A percentile compares a stretch with the other conserved stretches of the same genome.
phyloP scores from a whole-genome alignment of 352 stramenopile species.

The Phytophthora niederhauseri region DNA sequence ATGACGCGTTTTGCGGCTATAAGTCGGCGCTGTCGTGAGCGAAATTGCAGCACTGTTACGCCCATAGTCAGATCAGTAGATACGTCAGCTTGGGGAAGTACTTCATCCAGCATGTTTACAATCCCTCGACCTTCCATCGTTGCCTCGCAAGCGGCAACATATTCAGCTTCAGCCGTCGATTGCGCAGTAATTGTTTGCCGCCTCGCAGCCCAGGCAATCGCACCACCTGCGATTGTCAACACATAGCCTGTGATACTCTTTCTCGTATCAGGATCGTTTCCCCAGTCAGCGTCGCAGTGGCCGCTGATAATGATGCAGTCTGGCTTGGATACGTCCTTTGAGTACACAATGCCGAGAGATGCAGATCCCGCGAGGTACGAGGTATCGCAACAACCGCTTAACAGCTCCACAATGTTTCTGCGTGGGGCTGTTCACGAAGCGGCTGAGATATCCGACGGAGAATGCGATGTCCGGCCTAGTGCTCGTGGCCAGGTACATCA shows the following conservation, averaged over 20 bases:
- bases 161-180: background rate
- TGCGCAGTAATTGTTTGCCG: background rate
- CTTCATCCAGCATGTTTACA: background rate
- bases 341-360: background rate
- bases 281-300: background rate
- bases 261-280: background rate
- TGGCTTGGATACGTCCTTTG: background rate
- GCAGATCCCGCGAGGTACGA: background rate
- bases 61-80: background rate
- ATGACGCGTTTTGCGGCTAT: background rate
- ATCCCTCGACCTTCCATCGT: background rate
- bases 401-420: background rate
- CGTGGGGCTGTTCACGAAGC: background rate
- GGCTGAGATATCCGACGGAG: background rate
- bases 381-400: background rate
- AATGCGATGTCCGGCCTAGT: background rate
- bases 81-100: background rate
- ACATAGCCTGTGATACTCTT: background rate
- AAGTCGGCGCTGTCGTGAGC: background rate
- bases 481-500: background rate
- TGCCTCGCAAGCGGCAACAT: background rate
- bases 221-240: background rate
- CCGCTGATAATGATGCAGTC: background rate
- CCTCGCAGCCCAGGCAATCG: background rate
- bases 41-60: background rate